phyloP scores from a whole-genome alignment of 2,329 filamentous ascomycete species.

The Epichloe hybrida region DNA sequence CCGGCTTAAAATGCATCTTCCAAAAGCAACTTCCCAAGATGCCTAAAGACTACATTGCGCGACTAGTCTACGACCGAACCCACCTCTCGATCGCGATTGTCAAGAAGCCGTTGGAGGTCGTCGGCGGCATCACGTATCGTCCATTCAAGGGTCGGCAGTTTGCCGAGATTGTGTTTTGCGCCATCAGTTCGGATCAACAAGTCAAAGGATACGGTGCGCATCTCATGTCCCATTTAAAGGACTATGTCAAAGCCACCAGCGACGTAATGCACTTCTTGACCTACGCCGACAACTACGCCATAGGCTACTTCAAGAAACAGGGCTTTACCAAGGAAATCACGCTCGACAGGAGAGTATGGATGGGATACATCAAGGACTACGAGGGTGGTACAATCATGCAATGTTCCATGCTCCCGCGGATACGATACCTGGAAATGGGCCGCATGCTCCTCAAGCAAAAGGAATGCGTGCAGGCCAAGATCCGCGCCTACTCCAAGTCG shows the following conservation, averaged over 20 bases:
- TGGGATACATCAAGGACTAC: slow-evolving; percentile 99
- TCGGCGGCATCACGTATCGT: slow-evolving; percentile 91
- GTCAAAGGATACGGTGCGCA: slow-evolving; percentile 98
- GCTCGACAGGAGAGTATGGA: slow-evolving; percentile 80
- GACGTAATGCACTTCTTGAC: slow-evolving; percentile 98
- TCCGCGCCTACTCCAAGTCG: slow-evolving; percentile 76
- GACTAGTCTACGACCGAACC: slow-evolving; percentile 91
- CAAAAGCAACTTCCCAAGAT: slow-evolving; percentile 98
- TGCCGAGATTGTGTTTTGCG: slow-evolving; percentile 97
- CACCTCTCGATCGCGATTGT: slow-evolving; percentile 95
- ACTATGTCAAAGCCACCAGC: slow-evolving; percentile 94
- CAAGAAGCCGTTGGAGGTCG: slow-evolving; percentile 90
- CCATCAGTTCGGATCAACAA: slow-evolving; percentile 93
- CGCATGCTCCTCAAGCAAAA: slow-evolving; percentile 97
- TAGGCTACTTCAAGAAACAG: slow-evolving; percentile 98
- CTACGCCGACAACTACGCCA: slow-evolving; percentile 97
- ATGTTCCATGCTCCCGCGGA: slow-evolving; percentile 89
- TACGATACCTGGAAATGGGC: slow-evolving; percentile 84
- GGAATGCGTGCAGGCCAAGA: slow-evolving; percentile 88
- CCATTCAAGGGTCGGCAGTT: slow-evolving; percentile 87
- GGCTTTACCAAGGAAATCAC: slow-evolving; percentile 98
- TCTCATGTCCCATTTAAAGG: slow-evolving; percentile 93
- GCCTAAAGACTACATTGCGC: slow-evolving; percentile 98
- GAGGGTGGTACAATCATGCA: slow-evolving; percentile 99
- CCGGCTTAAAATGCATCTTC: slow-evolving; percentile 92